A percentile compares a stretch with the other conserved stretches of the same genome.
Conservation (phyloP, 225 moss, liverwort and hornwort genomes). For the Pseudoscleropodium purum region DNA sequence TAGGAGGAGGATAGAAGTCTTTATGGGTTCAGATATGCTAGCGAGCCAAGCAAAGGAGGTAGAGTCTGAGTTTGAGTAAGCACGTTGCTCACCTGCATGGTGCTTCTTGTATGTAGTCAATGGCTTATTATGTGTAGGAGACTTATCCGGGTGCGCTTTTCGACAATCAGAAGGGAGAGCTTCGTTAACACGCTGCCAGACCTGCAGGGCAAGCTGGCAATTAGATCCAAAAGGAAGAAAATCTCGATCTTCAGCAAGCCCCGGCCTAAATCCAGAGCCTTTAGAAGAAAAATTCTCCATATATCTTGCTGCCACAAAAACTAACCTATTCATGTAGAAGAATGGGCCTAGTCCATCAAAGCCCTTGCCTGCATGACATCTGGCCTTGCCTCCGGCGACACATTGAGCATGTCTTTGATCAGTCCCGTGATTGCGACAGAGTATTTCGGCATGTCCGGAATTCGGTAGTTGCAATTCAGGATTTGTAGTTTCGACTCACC, state of each 20-base stretch:
- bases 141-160: conserved; percentile 73
- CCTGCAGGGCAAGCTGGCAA: conserved; percentile 28
- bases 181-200: conserved; percentile 90
- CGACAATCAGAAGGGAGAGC: conserved; percentile 66
- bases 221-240: conserved; percentile 1
- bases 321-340: conserved; percentile 99
- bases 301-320: conserved; percentile 81
- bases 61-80: not conserved
- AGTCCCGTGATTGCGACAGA: conserved; percentile 62
- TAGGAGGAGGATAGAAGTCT: not conserved
- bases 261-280: conserved; percentile 12
- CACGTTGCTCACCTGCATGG: conserved; percentile 28
- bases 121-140: conserved; percentile 30
- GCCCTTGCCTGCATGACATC: conserved; percentile 99
- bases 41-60: not conserved
- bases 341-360: conserved; percentile 95
- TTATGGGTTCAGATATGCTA: not conserved
- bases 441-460: conserved; percentile 87
- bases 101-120: conserved; percentile 34
- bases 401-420: conserved; percentile 87
- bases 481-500: conserved; percentile 98
- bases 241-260: not conserved
- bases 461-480: conserved; percentile 89
- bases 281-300: conserved; percentile 12
- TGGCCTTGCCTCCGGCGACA: conserved; percentile 91